phyloP scores from a whole-genome alignment of 2,329 filamentous ascomycete species.

The Ophiosphaerella narmari region DNA sequence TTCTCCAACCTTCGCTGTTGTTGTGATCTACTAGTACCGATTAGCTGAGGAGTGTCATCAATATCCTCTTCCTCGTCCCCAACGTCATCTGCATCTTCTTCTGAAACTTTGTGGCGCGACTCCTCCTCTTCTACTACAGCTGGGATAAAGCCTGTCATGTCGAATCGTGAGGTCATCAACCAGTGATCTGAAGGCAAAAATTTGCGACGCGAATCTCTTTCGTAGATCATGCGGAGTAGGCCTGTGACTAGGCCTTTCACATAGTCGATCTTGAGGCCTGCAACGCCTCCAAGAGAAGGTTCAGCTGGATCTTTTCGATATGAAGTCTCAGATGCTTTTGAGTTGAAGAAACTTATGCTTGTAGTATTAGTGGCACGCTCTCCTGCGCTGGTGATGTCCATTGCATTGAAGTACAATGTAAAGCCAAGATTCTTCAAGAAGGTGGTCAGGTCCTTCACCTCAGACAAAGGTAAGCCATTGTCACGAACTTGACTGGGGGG shows the following conservation, averaged over 20 bases:
- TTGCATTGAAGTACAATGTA: slow-evolving; percentile 81
- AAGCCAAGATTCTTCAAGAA: slow-evolving; percentile 94
- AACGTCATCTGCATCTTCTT: slow-evolving; percentile 63
- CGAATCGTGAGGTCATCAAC: slow-evolving; percentile 87
- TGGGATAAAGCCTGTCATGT: slow-evolving; percentile 85
- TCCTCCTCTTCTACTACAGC: slow-evolving; percentile 89
- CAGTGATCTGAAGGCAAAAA: slow-evolving; percentile 87
- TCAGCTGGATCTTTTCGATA: slow-evolving; percentile 35
- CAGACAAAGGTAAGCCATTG: slow-evolving; percentile 70
- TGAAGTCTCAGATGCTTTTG: slow-evolving; percentile 24
- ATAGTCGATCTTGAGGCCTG: slow-evolving; percentile 76
- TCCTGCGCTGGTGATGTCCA: slow-evolving; percentile 60
- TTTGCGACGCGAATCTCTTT: slow-evolving; percentile 84
- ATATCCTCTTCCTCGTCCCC: slow-evolving; percentile 49
- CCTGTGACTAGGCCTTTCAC: slow-evolving; percentile 80
- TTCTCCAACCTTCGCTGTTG: slow-evolving; percentile 67
- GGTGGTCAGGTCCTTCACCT: slow-evolving; percentile 74
- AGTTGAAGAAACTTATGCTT: slow-evolving; percentile 44
- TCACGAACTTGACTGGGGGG: slow-evolving; percentile 48
- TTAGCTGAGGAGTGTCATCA: slow-evolving; percentile 42
- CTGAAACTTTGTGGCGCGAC: slow-evolving; percentile 69
- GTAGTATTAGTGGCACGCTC: slow-evolving; percentile 54
- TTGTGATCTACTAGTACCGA: slow-evolving; percentile 65
- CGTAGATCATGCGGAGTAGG: slow-evolving; percentile 85
- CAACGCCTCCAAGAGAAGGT: slow-evolving; percentile 62